Conservation (phyloP, 2,329 filamentous ascomycete species). For the Monilinia fructicola region DNA sequence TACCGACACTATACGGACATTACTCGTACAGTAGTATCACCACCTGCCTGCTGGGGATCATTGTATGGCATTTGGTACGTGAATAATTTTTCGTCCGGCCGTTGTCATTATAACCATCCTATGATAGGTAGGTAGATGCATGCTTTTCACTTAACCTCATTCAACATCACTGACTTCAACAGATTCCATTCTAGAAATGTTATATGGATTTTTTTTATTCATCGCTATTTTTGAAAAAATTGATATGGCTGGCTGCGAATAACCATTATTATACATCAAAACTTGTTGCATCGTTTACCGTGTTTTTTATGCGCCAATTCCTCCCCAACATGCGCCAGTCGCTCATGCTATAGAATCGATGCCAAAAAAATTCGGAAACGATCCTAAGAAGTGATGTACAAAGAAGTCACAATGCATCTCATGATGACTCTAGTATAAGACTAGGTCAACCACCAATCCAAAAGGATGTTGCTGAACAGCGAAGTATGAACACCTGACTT, state of each 20-base stretch:
- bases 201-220: slow-evolving; percentile 2
- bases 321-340: slow-evolving; percentile 12
- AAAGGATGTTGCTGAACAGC: slow-evolving; percentile 1
- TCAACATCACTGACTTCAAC: no score
- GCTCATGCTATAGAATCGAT: slow-evolving; percentile 19
- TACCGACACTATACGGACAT: neutral
- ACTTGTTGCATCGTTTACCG: slow-evolving; percentile 13
- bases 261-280: slow-evolving; percentile 19
- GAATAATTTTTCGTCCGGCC: no score
- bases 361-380: slow-evolving; percentile 1
- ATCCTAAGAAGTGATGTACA: slow-evolving; percentile 19
- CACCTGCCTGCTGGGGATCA: no score
- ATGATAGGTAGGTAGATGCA: no score
- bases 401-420: slow-evolving; percentile 5
- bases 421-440: slow-evolving; percentile 6
- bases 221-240: neutral
- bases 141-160: no score
- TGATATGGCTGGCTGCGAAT: neutral
- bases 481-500: slow-evolving; percentile 1
- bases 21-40: neutral
- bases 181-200: neutral
- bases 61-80: no score
- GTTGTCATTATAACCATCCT: no score
- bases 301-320: slow-evolving; percentile 9
- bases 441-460: slow-evolving; percentile 1